These are phyloP conservation scores for Soucietia sequanensis DNA, from an alignment of 805 yeast species.

Conservation along the genomic window DNA sequence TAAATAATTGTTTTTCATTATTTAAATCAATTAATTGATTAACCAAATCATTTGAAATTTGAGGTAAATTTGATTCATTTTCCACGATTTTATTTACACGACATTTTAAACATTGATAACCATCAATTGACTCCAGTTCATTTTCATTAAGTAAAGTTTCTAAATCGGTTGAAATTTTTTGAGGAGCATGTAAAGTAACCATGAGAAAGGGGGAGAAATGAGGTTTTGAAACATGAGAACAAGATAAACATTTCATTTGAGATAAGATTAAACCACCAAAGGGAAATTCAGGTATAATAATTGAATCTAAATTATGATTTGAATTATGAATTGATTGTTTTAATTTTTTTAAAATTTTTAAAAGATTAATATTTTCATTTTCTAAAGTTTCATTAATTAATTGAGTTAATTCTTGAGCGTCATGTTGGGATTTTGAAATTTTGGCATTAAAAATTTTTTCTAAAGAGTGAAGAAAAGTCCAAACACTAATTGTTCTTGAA, in stretches of 20 bases:
- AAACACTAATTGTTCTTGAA: constrained; percentile 61
- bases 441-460: constrained; percentile 72
- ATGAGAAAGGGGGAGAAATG: constrained; percentile 63
- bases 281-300: constrained; percentile 62
- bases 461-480: constrained; percentile 73
- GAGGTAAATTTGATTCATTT: constrained; percentile 21
- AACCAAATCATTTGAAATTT: constrained; percentile 28
- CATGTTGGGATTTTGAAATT: constrained; percentile 80
- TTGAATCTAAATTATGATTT: constrained; percentile 6
- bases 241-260: constrained; percentile 66
- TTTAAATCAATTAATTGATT: constrained; percentile 34
- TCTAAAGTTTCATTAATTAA: constrained; percentile 75
- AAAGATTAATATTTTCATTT: constrained; percentile 53
- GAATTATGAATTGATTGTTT: too few species aligned
- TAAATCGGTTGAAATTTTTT: constrained; percentile 42
- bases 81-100: constrained; percentile 35
- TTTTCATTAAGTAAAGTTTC: constrained; percentile 54
- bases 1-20: constrained; percentile 38
- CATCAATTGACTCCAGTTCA: constrained; percentile 69
- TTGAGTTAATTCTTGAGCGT: constrained; percentile 88
- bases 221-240: constrained; percentile 61
- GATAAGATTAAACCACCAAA: constrained; percentile 67
- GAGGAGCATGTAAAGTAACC: constrained; percentile 75
- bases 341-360: constrained; percentile 26
- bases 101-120: constrained; percentile 79